phyloP scores from a whole-genome alignment of 108 stramenopile genomes.

The Conticribra weissflogii region DNA sequence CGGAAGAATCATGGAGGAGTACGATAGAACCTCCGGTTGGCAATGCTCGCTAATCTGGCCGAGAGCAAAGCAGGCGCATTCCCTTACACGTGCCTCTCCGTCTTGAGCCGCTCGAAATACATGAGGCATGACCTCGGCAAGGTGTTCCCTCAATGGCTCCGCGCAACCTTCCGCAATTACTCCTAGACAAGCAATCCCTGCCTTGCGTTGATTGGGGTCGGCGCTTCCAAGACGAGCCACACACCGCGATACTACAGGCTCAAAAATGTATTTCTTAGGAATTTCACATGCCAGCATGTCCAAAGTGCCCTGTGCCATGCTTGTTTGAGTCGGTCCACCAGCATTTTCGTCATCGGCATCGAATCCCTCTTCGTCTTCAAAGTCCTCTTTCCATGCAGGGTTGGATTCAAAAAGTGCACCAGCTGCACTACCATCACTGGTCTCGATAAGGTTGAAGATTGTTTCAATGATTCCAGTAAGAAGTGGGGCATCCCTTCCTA shows the following conservation, averaged over 20 bases:
- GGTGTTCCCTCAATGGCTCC: slow-evolving; percentile 82
- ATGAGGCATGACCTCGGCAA: slow-evolving; percentile 80
- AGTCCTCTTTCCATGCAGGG: slow-evolving; percentile 84
- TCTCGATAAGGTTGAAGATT: slow-evolving; percentile 89
- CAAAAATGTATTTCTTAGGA: slow-evolving; percentile 94
- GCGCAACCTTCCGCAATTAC: slow-evolving; percentile 95
- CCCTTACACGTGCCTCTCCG: slow-evolving; percentile 86
- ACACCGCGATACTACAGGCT: slow-evolving; percentile 86
- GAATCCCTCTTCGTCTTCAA: slow-evolving; percentile 68
- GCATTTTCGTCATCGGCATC: slow-evolving; percentile 72
- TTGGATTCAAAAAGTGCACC: slow-evolving; percentile 94
- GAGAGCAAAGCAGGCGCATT: slow-evolving; percentile 97
- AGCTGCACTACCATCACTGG: slow-evolving; percentile 86
- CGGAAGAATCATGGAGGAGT: slow-evolving; percentile 90
- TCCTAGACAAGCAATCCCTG: slow-evolving; percentile 94
- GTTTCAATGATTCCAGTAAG: slow-evolving; percentile 75
- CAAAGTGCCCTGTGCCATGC: slow-evolving; percentile 94
- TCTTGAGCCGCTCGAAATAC: slow-evolving; percentile 87
- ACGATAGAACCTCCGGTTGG: slow-evolving; percentile 95
- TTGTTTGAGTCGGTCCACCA: slow-evolving; percentile 86
- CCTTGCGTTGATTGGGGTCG: slow-evolving; percentile 87
- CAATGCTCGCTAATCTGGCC: slow-evolving; percentile 98
- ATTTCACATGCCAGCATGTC: slow-evolving; percentile 96
- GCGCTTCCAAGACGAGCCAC: slow-evolving; percentile 76
- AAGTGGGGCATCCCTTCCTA: slow-evolving; percentile 82